Conservation (phyloP, 1,284 basidiomycete species). For the Prillingera fragicola region DNA sequence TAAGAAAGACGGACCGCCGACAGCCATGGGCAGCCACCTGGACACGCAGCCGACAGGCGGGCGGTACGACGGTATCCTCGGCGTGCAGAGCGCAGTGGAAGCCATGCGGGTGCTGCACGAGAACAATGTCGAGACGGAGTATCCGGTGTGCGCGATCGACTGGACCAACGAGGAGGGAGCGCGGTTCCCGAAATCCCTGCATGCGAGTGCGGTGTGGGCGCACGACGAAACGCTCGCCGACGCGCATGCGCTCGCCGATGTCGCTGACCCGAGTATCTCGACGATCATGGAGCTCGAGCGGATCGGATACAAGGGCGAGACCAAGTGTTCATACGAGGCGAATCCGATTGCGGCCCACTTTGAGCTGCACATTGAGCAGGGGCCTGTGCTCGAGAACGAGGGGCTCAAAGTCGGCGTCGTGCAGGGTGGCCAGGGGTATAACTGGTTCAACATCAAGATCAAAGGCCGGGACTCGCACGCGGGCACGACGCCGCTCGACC, state of each 20-base stretch:
- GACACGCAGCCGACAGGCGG: conserved; percentile 36
- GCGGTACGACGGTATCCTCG: conserved; percentile 36
- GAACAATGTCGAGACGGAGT: conserved; percentile 13
- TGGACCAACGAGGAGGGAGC: conserved; percentile 37
- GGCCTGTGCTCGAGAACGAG: conserved; percentile 26
- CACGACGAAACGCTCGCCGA: conserved; percentile 9
- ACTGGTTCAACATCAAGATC: conserved; percentile 27
- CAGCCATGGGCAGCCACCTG: conserved; percentile 33
- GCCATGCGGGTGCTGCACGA: conserved; percentile 17
- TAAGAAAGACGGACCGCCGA: conserved; percentile 18
- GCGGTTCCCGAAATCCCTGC: conserved; percentile 29
- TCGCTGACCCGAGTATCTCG: conserved; percentile 8
- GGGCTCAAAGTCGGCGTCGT: conserved; percentile 22
- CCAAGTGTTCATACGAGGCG: conserved; percentile 7
- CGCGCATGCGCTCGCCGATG: conserved; percentile 14
- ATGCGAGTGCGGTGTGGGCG: conserved; percentile 35
- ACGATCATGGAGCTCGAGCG: conserved; percentile 18
- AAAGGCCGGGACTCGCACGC: conserved; percentile 26
- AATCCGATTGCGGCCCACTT: conserved; percentile 31
- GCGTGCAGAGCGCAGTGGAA: conserved; percentile 27
- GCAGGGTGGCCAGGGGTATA: conserved; percentile 25
- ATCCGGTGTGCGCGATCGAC: conserved; percentile 18
- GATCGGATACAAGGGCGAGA: conserved; percentile 22
- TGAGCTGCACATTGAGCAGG: conserved; percentile 38
- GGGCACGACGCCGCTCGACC: conserved; percentile 27